Base-by-base conservation (phyloP, 768 basidiomycete species). In the Boletellus emodensis region DNA sequence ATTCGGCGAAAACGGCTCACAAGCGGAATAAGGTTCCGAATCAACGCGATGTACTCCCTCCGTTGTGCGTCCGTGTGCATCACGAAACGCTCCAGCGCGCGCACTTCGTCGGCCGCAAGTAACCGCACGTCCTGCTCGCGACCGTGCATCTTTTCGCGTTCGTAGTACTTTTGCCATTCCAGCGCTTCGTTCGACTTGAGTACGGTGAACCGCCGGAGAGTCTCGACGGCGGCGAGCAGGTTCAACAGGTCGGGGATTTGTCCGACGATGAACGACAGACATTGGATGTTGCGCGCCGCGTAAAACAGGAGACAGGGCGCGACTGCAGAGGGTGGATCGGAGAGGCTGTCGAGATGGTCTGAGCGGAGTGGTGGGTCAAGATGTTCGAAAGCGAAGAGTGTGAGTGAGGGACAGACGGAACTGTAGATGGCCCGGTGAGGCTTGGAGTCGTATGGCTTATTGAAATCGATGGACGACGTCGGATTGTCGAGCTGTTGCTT, bases 211-310 rank as follows among this genome's bases (percentile, higher is more conserved):
- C 38, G 58, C 20, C 65, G 59, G n/a, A 60, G 57, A 0, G 37
- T 46, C 35, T 69, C 67, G 34, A 69, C 22, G 10, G 44, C 32
- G 3, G 58, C 24, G 18, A 67, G 57, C 30, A 59, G 51, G 38
- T 67, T 45, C 22, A 69, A 56, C 35, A 69, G 32, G 32, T 65
- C 67, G 4, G 67, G 63, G 15, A 67, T 60, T 44, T 67, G 66
- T 4, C 65, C 67, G 11, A 67, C 6, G 12, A 67, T 60, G 40
- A 67, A 63, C n/a, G 49, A 44, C 4, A 65, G 66, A 0, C 17
- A 55, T 11, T 69, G 58, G 26, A 67, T 65, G 48, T 67, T 67
- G 41, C 61, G 65, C 4, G 52, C 62, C 6, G 50, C 49, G 40
- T 67, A 67, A 48, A 67, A 60, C 22, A 65, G 22, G 42, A 67